These are phyloP conservation scores for Stygiomarasmius scandens DNA, from an alignment of 1,284 basidiomycete species.

Conservation along the genomic window DNA sequence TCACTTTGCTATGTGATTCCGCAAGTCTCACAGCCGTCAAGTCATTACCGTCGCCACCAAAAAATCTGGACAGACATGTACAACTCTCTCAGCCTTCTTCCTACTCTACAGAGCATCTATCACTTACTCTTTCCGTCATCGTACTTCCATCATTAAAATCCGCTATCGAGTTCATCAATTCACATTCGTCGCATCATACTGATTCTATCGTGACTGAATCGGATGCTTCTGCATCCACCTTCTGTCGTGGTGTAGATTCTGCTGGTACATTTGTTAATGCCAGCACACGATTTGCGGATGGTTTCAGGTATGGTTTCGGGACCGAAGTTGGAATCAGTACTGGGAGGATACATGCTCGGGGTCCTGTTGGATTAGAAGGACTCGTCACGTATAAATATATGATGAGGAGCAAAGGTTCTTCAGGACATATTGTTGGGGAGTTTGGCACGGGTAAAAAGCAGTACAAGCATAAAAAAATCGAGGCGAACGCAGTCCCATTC, in stretches of 20 bases:
- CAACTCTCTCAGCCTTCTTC: constrained; percentile 59
- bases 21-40: constrained; percentile 58
- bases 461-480: constrained; percentile 72
- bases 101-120: constrained; percentile 89
- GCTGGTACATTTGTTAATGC: constrained; percentile 96
- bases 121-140: constrained; percentile 81
- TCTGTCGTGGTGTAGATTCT: constrained; percentile 88
- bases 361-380: constrained; percentile 95
- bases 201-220: constrained; percentile 92
- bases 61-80: constrained; percentile 50
- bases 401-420: constrained; percentile 70
- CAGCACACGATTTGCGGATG: constrained; percentile 95
- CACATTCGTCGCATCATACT: constrained; percentile 94
- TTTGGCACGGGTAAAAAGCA: constrained; percentile 78
- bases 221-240: constrained; percentile 64
- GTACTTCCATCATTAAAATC: constrained; percentile 68
- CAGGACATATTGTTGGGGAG: constrained; percentile 81
- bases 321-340: constrained; percentile 99
- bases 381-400: constrained; percentile 95
- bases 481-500: constrained; percentile 52
- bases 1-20: constrained; percentile 82
- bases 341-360: constrained; percentile 94
- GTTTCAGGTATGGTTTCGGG: constrained; percentile 96
- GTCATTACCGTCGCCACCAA: constrained; percentile 32
- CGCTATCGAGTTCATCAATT: constrained; percentile 91